Evolutionary conservation across 176 grass and related monocot genomes (phyloP), one percentile per base, ranked within the genome.

Genomic region (Melocanna baccifera): DNA sequence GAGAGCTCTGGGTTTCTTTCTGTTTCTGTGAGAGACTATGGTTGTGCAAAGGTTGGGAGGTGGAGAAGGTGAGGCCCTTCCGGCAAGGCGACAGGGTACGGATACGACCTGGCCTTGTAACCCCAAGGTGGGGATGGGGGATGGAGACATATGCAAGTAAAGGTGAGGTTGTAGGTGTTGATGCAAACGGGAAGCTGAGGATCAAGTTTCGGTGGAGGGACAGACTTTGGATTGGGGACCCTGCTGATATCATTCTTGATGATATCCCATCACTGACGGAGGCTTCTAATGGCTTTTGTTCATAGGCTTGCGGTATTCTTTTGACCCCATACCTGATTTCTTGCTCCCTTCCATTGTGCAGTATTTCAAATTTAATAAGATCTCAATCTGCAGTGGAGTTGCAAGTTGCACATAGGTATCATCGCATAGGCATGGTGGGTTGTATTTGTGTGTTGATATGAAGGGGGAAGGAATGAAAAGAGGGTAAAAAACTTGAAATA

Each of bases 141-240:
- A 88, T 90, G 91, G 97, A 99, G 88, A 99, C 92, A 34, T 92
- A 69, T 42, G 89, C 88, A 1, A 99, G 97, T 68, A 94, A 88
- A 88, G 97, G 97, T 1, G 91, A 96, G 84, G 79, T 99, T 77
- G 90, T 89, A 81, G 90, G 93, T 37, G 91, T 99, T 11, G 97
- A 99, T 91, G 97, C 97, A 61, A 94, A 96, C 29, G 97, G 93
- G 86, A 99, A 96, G 69, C 80, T 99, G 59, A 90, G 97, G 83
- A 96, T 99, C 84, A 94, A 88, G 79, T 99, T 99, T 79, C 89
- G 89, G 78, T 99, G 97, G 97, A 96, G 97, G 87, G 88, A 92
- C 91, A 84, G 82, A 78, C 76, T 94, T 47, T 99, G 97, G 97
- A 89, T 92, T 48, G 97, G 93, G 59, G 97, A 99, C 80, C 97